phyloP scores from a whole-genome alignment of 2,329 filamentous ascomycete genomes.

The Fusarium austroafricanum region DNA sequence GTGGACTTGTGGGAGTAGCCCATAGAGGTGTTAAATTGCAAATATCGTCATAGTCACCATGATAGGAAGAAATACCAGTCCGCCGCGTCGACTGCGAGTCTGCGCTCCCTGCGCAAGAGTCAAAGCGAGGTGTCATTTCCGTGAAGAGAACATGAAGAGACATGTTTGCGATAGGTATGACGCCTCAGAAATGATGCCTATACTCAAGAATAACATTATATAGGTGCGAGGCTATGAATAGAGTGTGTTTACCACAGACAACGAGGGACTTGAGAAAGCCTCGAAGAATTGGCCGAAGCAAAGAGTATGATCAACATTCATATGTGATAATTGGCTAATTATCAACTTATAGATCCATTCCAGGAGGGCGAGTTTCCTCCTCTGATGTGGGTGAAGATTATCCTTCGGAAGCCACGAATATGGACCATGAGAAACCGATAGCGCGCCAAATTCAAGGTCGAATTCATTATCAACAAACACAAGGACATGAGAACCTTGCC shows the following conservation, averaged over 20 bases:
- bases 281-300: constrained; percentile 45
- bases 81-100: constrained; percentile 47
- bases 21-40: neutral
- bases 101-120: constrained; percentile 47
- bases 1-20: neutral
- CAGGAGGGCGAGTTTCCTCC: neutral
- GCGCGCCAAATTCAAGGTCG: neutral
- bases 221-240: constrained; percentile 46
- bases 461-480: neutral
- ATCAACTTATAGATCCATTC: neutral
- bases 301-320: constrained; percentile 34
- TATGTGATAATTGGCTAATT: neutral
- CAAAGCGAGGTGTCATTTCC: constrained; percentile 49
- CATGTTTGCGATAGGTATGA: constrained; percentile 48
- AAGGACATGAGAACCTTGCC: neutral
- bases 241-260: constrained; percentile 47
- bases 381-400: neutral
- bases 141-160: constrained; percentile 32
- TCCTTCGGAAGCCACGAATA: neutral
- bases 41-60: neutral
- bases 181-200: neutral
- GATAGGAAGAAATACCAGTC: constrained; percentile 40
- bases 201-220: neutral
- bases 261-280: constrained; percentile 48
- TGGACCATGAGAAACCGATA: neutral